Evolutionary conservation across 805 yeast genomes (phyloP), one percentile per base, ranked within the genome.

Genomic region (Zygoascus ofunaensis): DNA sequence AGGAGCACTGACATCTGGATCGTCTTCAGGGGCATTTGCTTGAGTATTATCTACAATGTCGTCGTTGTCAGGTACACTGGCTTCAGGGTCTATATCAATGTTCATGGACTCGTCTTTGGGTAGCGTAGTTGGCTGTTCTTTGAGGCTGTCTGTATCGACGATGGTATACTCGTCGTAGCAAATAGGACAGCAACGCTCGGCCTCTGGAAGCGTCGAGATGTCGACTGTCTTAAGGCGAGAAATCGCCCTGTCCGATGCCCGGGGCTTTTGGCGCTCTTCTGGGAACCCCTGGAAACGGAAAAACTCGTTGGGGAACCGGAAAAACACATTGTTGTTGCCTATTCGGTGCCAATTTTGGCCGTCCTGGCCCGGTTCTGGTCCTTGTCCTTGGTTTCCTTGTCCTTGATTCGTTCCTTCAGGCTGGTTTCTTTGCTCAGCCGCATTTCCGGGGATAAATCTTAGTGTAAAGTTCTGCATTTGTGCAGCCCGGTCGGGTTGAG

Each of bases 101-200:
- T n/a, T n/a, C n/a, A n/a, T n/a, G n/a, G n/a, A n/a, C n/a, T n/a
- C n/a, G n/a, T n/a, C n/a, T n/a, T n/a, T n/a, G n/a, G n/a, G n/a
- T n/a, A n/a, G n/a, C n/a, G n/a, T n/a, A n/a, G n/a, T n/a, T n/a
- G n/a, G n/a, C n/a, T n/a, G n/a, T n/a, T n/a, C n/a, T n/a, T n/a
- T n/a, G n/a, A n/a, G n/a, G n/a, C 12, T 26, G 30, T 26, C 30
- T 8, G 30, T n/a, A n/a, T n/a, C n/a, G n/a, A n/a, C n/a, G n/a
- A n/a, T n/a, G n/a, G n/a, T 26, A 15, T 37, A 37, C 8, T 23
- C 22, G 10, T 72, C 76, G 49, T 66, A 69, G 52, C 76, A 72
- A 35, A 72, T 72, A 4, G 73, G 52, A 50, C 74, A 70, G 2
- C 44, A 49, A 18, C 60, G 50, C 17, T 65, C 69, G n/a, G 53